Evolutionary conservation across 2,329 filamentous ascomycete genomes (phyloP).

Genomic region (Venturia effusa): DNA sequence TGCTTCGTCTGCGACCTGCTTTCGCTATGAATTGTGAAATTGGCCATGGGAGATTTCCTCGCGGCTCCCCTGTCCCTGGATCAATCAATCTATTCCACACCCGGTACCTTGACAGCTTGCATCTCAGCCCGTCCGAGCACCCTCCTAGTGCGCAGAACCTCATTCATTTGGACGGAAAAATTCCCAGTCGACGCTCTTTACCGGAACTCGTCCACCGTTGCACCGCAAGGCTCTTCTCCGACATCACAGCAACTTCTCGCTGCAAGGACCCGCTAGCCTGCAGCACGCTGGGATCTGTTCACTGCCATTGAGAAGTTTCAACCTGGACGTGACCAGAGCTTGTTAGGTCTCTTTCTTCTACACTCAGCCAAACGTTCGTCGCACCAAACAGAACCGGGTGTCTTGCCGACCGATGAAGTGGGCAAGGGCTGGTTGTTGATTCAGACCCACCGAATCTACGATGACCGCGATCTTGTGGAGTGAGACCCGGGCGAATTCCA

Average conservation of each 20-base stretch:
- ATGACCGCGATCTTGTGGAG: background rate
- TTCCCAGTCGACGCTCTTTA: background rate
- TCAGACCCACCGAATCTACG: background rate
- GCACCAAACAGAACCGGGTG: background rate
- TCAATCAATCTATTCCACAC: conserved; percentile 3
- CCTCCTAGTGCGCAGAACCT: background rate
- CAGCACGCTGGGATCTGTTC: background rate
- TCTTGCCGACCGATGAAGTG: background rate
- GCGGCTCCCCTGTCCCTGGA: background rate
- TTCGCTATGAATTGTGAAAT: background rate
- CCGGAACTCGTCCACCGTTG: background rate
- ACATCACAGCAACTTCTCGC: background rate
- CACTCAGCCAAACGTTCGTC: background rate
- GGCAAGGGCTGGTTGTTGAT: background rate
- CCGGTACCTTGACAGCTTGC: background rate
- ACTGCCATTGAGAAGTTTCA: background rate
- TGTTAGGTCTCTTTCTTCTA: background rate
- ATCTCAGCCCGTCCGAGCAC: background rate
- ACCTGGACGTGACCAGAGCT: background rate
- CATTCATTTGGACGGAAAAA: background rate
- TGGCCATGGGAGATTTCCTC: background rate
- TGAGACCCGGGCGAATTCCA: background rate
- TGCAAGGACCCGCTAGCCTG: background rate
- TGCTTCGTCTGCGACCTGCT: background rate
- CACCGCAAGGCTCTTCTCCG: background rate